Evolutionary conservation across 1,139 yeast species (phyloP).

Genomic region (Dujonia santamariae): DNA sequence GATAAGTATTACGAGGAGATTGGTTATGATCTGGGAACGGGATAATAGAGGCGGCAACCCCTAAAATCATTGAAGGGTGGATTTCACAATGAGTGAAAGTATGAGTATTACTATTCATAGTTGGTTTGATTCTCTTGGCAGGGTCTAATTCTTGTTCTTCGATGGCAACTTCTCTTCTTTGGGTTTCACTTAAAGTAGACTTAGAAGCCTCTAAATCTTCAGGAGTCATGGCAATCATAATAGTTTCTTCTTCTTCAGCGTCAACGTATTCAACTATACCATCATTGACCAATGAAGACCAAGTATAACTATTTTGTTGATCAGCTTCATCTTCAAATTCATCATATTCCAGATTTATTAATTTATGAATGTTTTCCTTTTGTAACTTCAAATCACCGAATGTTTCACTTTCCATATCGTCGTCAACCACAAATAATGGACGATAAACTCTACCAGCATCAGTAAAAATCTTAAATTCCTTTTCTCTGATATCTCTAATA

Average conservation of each 20-base stretch:
- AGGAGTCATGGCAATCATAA: constrained; percentile 98
- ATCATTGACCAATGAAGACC: constrained; percentile 80
- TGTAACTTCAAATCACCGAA: constrained; percentile 79
- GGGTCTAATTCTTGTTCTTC: constrained; percentile 62
- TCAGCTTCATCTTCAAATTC: constrained; percentile 55
- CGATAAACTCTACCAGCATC: constrained; percentile 99
- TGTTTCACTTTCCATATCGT: constrained; percentile 71
- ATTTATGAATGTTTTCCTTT: constrained; percentile 76
- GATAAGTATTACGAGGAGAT: constrained; percentile 98
- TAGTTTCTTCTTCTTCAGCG: constrained; percentile 97
- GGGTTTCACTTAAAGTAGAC: constrained; percentile 45
- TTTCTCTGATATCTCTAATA: constrained; percentile 94
- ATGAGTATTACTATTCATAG: constrained; percentile 60
- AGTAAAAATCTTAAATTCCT: constrained; percentile 91
- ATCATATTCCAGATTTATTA: constrained; percentile 61
- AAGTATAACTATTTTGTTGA: constrained; percentile 59
- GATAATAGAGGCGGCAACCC: constrained; percentile 97
- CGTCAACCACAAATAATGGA: constrained; percentile 88
- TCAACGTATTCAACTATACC: constrained; percentile 94
- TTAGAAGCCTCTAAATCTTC: constrained; percentile 83
- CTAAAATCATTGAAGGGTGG: constrained; percentile 97
- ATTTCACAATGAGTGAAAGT: constrained; percentile 98
- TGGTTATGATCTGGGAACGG: constrained; percentile 99
- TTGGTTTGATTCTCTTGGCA: constrained; percentile 83
- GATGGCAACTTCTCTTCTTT: constrained; percentile 39